phyloP scores from a whole-genome alignment of 2,329 filamentous ascomycete species.

The Passalora sequoiae region DNA sequence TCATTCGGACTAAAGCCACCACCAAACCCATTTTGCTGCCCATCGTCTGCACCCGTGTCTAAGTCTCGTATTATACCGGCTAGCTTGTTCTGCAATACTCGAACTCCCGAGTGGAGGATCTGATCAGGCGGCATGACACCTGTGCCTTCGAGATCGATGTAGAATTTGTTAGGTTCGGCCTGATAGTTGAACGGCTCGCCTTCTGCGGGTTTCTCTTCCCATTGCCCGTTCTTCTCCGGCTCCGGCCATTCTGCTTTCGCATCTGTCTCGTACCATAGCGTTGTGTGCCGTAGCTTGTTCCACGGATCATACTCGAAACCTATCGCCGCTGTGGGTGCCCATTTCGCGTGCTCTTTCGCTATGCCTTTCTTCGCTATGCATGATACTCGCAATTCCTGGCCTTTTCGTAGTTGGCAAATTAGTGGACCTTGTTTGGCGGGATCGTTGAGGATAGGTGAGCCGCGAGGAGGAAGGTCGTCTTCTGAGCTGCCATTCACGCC shows the following conservation, averaged over 20 bases:
- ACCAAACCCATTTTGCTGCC: slow-evolving; percentile 54
- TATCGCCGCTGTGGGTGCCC: slow-evolving; percentile 86
- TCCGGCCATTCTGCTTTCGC: slow-evolving; percentile 32
- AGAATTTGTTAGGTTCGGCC: slow-evolving; percentile 73
- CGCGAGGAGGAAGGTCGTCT: slow-evolving; percentile 46
- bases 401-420: slow-evolving; percentile 83
- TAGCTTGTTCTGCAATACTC: slow-evolving; percentile 83
- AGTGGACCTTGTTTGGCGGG: slow-evolving; percentile 74
- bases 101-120: slow-evolving; percentile 84
- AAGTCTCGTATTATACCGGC: slow-evolving; percentile 68
- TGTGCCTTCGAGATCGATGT: slow-evolving; percentile 86
- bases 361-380: slow-evolving; percentile 98
- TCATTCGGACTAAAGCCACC: slow-evolving; percentile 50
- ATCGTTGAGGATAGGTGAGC: slow-evolving; percentile 78
- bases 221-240: slow-evolving; percentile 57
- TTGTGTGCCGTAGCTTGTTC: slow-evolving; percentile 87
- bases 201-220: slow-evolving; percentile 73
- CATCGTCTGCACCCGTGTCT: slow-evolving; percentile 47
- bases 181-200: slow-evolving; percentile 89
- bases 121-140: slow-evolving; percentile 84
- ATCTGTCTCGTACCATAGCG: slow-evolving; percentile 90
- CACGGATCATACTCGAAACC: slow-evolving; percentile 98
- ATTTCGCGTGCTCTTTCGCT: slow-evolving; percentile 97
- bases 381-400: slow-evolving; percentile 82
- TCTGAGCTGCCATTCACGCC: slow-evolving; percentile 61